A percentile compares a stretch with the other conserved stretches of the same genome.
Conservation (phyloP, 192 early-diverging fungal genomes). For the Glomus cerebriforme region DNA sequence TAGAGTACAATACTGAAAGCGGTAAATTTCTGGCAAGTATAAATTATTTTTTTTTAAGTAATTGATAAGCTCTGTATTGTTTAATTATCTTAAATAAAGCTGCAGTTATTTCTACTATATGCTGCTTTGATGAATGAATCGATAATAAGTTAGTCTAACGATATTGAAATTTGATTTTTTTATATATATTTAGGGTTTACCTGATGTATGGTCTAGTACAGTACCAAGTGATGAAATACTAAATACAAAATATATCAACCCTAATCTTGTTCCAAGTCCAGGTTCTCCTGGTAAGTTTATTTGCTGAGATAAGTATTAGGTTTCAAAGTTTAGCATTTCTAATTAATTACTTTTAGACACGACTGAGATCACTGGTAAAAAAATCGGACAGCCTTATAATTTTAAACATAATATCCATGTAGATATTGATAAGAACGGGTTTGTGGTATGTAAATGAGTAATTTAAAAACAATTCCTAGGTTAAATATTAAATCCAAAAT, state of each 20-base stretch:
- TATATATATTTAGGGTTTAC: conserved; percentile 42
- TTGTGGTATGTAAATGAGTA: conserved; percentile 23
- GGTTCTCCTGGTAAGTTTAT: conserved; percentile 17
- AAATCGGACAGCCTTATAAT: conserved; percentile 57
- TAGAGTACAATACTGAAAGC: conserved; percentile 52
- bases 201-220: conserved; percentile 58
- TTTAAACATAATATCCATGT: conserved; percentile 57
- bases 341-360: conserved; percentile 28
- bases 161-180: conserved; percentile 2
- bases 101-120: too few species aligned
- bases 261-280: conserved; percentile 53
- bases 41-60: neutral
- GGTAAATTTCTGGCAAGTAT: conserved; percentile 53
- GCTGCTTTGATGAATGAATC: neutral
- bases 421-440: conserved; percentile 42
- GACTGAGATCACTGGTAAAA: conserved; percentile 23
- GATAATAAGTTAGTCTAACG: neutral
- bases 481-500: neutral
- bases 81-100: too few species aligned
- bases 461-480: neutral
- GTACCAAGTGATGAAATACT: conserved; percentile 56
- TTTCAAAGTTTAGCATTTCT: conserved; percentile 13
- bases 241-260: conserved; percentile 55
- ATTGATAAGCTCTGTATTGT: too few species aligned
- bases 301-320: conserved; percentile 25